Conservation (phyloP, 768 basidiomycete species). For the Lactarius trivialis region DNA sequence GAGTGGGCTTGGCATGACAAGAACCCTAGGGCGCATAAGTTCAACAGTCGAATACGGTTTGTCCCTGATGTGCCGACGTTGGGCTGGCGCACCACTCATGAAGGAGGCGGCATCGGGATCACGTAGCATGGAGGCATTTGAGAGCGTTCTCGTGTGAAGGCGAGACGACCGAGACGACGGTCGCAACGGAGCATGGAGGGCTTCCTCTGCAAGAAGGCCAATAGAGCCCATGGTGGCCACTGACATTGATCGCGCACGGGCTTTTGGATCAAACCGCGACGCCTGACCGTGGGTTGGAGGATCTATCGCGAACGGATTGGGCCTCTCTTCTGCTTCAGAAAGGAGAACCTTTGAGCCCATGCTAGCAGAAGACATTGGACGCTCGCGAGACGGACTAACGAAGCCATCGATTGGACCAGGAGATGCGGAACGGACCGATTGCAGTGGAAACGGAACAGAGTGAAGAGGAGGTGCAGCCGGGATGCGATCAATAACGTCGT, state of each 20-base stretch:
- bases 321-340: conserved; percentile 34
- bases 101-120: conserved; percentile 43
- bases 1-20: conserved; percentile 89
- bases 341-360: conserved; percentile 42
- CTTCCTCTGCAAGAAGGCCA: conserved; percentile 36
- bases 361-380: conserved; percentile 47
- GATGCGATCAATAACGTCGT: conserved; percentile 41
- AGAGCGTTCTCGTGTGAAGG: conserved; percentile 58
- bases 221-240: conserved; percentile 42
- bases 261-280: conserved; percentile 42
- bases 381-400: conserved; percentile 31
- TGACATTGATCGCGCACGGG: conserved; percentile 36
- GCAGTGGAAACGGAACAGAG: conserved; percentile 55
- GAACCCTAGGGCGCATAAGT: conserved; percentile 81
- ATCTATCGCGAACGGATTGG: conserved; percentile 32
- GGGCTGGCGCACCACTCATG: conserved; percentile 31
- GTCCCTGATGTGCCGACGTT: conserved; percentile 33
- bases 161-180: conserved; percentile 59
- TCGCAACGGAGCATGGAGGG: conserved; percentile 47
- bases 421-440: conserved; percentile 30
- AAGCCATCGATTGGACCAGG: conserved; percentile 31
- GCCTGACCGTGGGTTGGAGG: conserved; percentile 35
- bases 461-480: conserved; percentile 37
- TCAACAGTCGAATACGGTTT: conserved; percentile 70
- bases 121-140: conserved; percentile 56